phyloP scores from a whole-genome alignment of 2,329 filamentous ascomycete genomes.

The Biscogniauxia mediterranea region DNA sequence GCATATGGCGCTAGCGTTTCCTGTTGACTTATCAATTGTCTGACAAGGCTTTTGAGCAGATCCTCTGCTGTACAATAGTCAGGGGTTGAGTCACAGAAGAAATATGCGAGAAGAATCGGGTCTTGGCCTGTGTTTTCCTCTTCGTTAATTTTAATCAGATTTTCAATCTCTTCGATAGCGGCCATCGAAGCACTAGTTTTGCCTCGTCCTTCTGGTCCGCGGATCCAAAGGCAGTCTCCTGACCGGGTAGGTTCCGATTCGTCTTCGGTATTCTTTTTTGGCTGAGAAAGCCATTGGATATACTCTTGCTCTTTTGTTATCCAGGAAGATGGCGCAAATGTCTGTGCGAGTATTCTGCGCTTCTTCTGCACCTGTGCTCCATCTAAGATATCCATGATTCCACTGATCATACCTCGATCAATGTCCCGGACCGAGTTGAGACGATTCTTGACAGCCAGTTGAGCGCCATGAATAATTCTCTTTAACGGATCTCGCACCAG shows the following conservation, averaged over 20 bases:
- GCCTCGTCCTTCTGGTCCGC: constrained; percentile 41
- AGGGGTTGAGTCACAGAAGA: constrained; percentile 38
- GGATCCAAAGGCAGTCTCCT: constrained; percentile 39
- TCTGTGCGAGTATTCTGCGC: constrained; percentile 29
- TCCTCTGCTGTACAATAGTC: constrained; percentile 42
- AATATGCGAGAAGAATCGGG: constrained; percentile 38
- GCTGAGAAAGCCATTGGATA: constrained; percentile 34
- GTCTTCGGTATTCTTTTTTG: constrained; percentile 1
- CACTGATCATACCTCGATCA: constrained; percentile 33
- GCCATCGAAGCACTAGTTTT: constrained; percentile 42
- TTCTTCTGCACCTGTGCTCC: constrained; percentile 35
- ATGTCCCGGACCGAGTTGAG: constrained; percentile 37
- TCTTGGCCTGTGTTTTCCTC: constrained; percentile 24
- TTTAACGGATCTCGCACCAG: constrained; percentile 39
- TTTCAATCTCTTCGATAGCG: constrained; percentile 37
- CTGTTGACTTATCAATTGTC: constrained; percentile 38
- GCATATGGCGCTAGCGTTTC: constrained; percentile 35
- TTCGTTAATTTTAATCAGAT: constrained; percentile 21
- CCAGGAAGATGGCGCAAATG: constrained; percentile 38
- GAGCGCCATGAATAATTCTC: constrained; percentile 36
- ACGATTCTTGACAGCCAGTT: constrained; percentile 36
- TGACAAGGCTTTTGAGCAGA: constrained; percentile 39
- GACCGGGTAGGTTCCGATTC: constrained; percentile 4
- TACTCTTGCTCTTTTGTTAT: constrained; percentile 38
- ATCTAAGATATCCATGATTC: constrained; percentile 34